Evolutionary conservation across 129 eudicot genomes (phyloP), one percentile per base, ranked within the genome.

Genomic region (Chrysanthemum seticuspe): DNA sequence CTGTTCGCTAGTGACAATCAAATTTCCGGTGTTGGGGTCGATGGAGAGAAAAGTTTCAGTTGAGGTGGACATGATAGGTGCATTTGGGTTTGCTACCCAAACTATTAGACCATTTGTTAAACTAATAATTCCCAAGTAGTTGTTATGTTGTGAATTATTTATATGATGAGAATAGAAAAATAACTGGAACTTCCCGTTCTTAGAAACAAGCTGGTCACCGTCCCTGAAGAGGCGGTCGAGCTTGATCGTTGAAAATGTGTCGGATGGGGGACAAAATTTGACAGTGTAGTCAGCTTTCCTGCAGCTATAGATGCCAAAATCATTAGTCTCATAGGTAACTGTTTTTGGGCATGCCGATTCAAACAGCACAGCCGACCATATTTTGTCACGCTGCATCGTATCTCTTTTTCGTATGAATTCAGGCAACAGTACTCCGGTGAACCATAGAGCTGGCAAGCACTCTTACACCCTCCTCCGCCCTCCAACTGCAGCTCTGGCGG

Each of bases 81-180:
- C 29, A 47, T 82, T 54, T 10, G 76, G 79, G 58, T 85, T 85
- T 0, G 4, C 85, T 16, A 85, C 67, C 87, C 90, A 85, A 3
- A 76, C 81, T 31, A 49, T 45, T 34, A 36, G n/a, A 16, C 0
- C 25, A 58, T 47, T 18, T 12, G 23, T 65, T 76, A 77, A 72
- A 73, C 86, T 5, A 36, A 84, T 76, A 82, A 79, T 76, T 51
- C 76, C 83, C 65, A 80, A 52, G 66, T 80, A 86, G 44, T 51
- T 62, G 48, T 21, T 2, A 13, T 40, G 58, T 1, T 49, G 79
- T 61, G 70, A 80, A 82, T 23, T 23, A 23, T 23, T 23, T 23
- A 23, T 23, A 23, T 23, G 25, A 23, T 23, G 25, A 23, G 25
- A 29, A 29, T 29, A 29, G 34, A 29, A 29, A 29, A 29, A 29